Conservation (phyloP, 495 filamentous ascomycete genomes). For the Xylaria acuta region DNA sequence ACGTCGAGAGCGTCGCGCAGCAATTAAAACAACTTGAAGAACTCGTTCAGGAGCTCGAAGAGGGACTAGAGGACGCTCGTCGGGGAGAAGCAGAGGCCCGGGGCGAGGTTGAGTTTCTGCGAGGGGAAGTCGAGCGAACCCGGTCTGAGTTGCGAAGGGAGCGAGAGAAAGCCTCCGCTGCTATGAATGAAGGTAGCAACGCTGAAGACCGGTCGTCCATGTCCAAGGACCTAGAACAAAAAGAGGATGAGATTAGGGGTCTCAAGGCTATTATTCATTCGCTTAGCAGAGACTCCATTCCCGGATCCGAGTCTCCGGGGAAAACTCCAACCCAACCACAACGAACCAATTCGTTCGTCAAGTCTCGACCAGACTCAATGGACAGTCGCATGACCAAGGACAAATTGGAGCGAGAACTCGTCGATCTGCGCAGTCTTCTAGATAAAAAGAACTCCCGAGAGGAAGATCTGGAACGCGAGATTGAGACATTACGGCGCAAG, state of each 20-base stretch:
- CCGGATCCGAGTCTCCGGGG: constrained; percentile 50
- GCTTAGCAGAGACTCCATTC: constrained; percentile 74
- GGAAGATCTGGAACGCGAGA: constrained; percentile 88
- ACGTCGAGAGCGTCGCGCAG: constrained; percentile 86
- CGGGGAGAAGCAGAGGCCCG: constrained; percentile 97
- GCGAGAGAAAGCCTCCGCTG: constrained; percentile 80
- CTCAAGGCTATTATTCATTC: constrained; percentile 98
- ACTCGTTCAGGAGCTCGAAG: constrained; percentile 93
- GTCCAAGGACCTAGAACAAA: constrained; percentile 84
- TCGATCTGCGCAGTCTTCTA: constrained; percentile 72
- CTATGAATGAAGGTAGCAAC: constrained; percentile 59
- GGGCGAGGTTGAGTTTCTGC: constrained; percentile 93
- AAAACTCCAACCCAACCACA: constrained; percentile 51
- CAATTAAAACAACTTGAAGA: constrained; percentile 97
- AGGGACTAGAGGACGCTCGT: constrained; percentile 93
- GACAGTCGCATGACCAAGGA: constrained; percentile 62
- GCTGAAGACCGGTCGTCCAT: constrained; percentile 52
- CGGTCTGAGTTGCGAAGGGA: constrained; percentile 87
- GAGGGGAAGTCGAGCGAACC: constrained; percentile 95
- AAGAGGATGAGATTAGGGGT: constrained; percentile 95
- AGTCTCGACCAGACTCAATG: constrained; percentile 57
- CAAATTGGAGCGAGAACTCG: constrained; percentile 77
- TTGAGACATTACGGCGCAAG: constrained; percentile 67
- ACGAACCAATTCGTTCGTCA: constrained; percentile 43
- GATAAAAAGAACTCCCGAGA: constrained; percentile 78